A percentile compares a stretch with the other conserved stretches of the same genome.
These are phyloP conservation scores for Penicillium sp. DNA, from an alignment of 2,329 filamentous ascomycete species.

Conservation along the genomic window DNA sequence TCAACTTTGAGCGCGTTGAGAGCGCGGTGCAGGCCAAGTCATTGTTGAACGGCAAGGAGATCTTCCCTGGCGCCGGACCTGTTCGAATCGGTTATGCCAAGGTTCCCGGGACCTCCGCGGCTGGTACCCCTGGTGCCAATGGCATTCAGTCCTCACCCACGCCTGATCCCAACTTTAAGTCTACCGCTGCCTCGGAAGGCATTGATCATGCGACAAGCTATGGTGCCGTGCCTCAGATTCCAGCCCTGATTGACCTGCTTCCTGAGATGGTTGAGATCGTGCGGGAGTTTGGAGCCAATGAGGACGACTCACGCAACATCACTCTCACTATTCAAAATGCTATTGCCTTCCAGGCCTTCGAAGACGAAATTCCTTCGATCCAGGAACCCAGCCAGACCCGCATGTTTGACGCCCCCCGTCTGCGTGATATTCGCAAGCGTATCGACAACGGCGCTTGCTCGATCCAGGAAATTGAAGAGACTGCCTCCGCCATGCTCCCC, in stretches of 20 bases:
- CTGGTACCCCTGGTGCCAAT: conserved; percentile 81
- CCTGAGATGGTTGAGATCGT: conserved; percentile 83
- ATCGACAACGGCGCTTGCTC: conserved; percentile 94
- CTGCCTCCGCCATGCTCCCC: conserved; percentile 90
- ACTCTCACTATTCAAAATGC: conserved; percentile 72
- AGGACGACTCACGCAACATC: conserved; percentile 75
- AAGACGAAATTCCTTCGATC: conserved; percentile 84
- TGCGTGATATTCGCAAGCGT: conserved; percentile 93
- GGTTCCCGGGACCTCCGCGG: conserved; percentile 78
- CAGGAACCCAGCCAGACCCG: conserved; percentile 85
- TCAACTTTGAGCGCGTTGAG: conserved; percentile 92
- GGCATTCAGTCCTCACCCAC: conserved; percentile 88
- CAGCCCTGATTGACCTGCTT: conserved; percentile 75
- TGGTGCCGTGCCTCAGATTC: conserved; percentile 57
- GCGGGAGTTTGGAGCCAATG: conserved; percentile 79
- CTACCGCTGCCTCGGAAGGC: conserved; percentile 30
- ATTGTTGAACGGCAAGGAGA: conserved; percentile 92
- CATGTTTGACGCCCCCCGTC: conserved; percentile 88
- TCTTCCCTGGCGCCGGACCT: conserved; percentile 93
- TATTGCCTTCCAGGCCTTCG: conserved; percentile 70
- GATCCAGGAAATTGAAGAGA: conserved; percentile 84
- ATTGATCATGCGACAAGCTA: conserved; percentile 34
- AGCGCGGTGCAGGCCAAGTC: conserved; percentile 88
- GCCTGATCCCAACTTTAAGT: conserved; percentile 72
- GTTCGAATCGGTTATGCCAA: conserved; percentile 98